Evolutionary conservation across 176 grass and related monocot species (phyloP).

Genomic region (Rhynchospora tenuis): DNA sequence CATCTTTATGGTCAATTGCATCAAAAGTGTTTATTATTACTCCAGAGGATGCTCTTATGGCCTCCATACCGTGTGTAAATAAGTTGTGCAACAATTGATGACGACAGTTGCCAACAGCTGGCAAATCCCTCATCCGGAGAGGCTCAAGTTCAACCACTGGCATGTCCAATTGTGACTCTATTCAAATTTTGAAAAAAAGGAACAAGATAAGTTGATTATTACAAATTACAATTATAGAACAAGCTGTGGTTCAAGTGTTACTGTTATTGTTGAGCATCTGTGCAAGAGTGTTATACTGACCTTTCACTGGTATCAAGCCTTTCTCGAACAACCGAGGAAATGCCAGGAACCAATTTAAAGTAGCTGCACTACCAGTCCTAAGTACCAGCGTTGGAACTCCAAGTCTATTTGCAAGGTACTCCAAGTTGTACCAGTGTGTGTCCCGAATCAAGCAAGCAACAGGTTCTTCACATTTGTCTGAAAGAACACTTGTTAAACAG

Average conservation of each 20-base stretch:
- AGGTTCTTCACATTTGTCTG: conserved; percentile 1
- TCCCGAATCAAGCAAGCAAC: conserved; percentile 28
- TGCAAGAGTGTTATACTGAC: neutral
- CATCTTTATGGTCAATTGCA: conserved; percentile 11
- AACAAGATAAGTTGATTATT: neutral
- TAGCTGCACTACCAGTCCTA: conserved; percentile 25
- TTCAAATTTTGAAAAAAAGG: neutral
- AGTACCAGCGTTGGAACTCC: conserved; percentile 20
- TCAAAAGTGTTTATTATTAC: conserved; percentile 27
- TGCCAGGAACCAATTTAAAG: neutral
- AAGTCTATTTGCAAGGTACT: conserved; percentile 12
- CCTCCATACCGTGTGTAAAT: neutral
- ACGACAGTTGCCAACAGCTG: neutral
- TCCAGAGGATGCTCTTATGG: conserved; percentile 18
- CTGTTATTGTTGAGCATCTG: neutral
- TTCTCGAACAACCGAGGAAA: conserved; percentile 14
- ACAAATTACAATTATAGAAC: neutral
- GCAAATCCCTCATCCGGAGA: conserved; percentile 28
- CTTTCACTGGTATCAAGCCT: conserved; percentile 15
- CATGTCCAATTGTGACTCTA: conserved; percentile 16
- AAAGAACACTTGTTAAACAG: neutral
- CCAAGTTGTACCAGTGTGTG: conserved; percentile 16
- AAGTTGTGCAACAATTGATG: neutral
- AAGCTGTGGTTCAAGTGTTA: neutral
- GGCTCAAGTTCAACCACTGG: conserved; percentile 11